These are phyloP conservation scores for Diaporthe destruens DNA, from an alignment of 2,329 filamentous ascomycete genomes.

Conservation along the genomic window DNA sequence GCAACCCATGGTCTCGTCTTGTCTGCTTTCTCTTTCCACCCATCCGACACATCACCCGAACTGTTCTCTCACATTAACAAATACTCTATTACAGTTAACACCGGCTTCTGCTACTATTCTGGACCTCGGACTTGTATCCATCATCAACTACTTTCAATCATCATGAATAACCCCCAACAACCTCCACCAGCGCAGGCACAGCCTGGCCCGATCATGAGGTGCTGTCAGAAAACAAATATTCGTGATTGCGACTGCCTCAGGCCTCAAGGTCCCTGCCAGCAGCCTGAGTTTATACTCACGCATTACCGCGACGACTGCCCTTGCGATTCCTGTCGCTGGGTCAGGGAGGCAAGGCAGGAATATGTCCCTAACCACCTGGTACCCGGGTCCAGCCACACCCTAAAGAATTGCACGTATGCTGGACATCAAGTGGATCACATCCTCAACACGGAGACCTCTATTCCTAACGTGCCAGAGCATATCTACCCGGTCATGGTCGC, in stretches of 20 bases:
- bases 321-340: constrained; percentile 12
- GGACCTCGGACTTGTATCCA: neutral
- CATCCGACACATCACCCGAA: neutral
- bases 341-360: neutral
- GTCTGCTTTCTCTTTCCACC: neutral
- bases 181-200: neutral
- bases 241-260: neutral
- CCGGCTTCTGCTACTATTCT: neutral
- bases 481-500: neutral
- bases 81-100: too few species aligned
- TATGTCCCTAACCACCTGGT: neutral
- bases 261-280: neutral
- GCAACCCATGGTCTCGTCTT: neutral
- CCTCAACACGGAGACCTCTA: too few species aligned
- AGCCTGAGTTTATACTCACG: neutral
- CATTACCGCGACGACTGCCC: neutral
- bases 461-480: neutral
- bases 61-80: neutral
- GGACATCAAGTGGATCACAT: neutral
- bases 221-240: neutral
- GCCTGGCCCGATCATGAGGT: neutral
- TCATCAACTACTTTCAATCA: too few species aligned
- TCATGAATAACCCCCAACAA: neutral
- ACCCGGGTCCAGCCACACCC: neutral
- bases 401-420: neutral